Conservation (phyloP, 2,329 filamentous ascomycete genomes). For the Sclerotinia spermophila region DNA sequence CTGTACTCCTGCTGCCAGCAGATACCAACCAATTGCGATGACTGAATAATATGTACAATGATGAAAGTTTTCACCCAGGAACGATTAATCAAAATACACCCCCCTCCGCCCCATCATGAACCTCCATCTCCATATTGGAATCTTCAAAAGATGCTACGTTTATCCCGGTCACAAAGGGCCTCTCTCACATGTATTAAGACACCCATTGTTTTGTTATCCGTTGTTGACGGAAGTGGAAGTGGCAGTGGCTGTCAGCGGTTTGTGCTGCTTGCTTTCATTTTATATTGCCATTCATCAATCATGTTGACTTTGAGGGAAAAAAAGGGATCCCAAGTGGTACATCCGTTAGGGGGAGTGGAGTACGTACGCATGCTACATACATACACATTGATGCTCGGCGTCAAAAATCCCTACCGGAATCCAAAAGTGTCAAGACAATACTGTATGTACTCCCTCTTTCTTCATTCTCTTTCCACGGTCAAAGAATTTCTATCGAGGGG, state of each 20-base stretch:
- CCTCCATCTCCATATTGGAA: not conserved
- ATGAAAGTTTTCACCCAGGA: not conserved
- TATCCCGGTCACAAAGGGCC: not conserved
- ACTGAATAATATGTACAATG: not conserved
- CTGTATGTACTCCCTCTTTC: not conserved
- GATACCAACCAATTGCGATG: not conserved
- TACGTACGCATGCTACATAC: too few species aligned
- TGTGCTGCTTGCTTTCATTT: slow-evolving; percentile 2
- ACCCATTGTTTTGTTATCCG: not conserved
- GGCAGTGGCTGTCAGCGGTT: slow-evolving; percentile 1
- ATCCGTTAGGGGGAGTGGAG: not conserved
- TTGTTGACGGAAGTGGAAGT: not conserved
- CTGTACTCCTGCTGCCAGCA: not conserved
- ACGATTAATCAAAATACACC: not conserved
- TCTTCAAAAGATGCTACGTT: not conserved
- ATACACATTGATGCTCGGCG: not conserved
- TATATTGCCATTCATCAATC: not conserved
- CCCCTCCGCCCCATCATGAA: not conserved
- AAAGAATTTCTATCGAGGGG: not conserved
- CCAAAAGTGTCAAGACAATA: not conserved
- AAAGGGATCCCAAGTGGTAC: not conserved
- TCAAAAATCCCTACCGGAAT: not conserved
- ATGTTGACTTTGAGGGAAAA: not conserved
- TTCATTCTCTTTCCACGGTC: not conserved
- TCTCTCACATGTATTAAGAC: not conserved